A percentile compares a stretch with the other conserved stretches of the same genome.
Conservation (phyloP, 2,329 filamentous ascomycete species). For the Apiospora kogelbergensis region DNA sequence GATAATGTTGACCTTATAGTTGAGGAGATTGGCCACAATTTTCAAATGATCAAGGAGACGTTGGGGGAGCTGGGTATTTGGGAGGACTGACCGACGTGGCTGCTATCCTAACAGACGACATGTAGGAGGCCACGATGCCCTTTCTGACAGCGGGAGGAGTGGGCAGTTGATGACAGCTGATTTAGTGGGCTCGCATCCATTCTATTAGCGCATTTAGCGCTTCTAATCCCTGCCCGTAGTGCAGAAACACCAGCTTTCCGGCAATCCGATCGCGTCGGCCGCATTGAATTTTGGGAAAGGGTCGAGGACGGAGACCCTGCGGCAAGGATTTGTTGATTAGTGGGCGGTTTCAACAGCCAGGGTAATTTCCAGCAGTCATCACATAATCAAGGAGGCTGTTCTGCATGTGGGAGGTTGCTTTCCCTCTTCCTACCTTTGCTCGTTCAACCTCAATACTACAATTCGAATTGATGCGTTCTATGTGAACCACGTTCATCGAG, state of each 20-base stretch:
- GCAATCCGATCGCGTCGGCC: not conserved
- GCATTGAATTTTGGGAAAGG: not conserved
- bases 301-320: not conserved
- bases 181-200: not conserved
- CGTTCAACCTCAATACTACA: not conserved
- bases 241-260: not conserved
- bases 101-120: no score
- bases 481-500: not conserved
- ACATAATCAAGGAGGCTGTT: not conserved
- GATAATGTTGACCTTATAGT: no score
- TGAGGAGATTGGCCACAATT: no score
- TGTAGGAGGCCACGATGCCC: not conserved
- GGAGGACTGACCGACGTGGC: no score
- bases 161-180: conserved; percentile 5
- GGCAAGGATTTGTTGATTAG: conserved; percentile 5
- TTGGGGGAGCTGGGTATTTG: no score
- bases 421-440: not conserved
- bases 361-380: not conserved
- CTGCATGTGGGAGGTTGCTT: not conserved
- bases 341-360: not conserved
- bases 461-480: not conserved
- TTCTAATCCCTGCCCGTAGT: not conserved
- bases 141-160: not conserved
- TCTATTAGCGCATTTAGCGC: not conserved
- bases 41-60: no score